Conservation (phyloP, 768 basidiomycete genomes). For the Lactarius vividus region DNA sequence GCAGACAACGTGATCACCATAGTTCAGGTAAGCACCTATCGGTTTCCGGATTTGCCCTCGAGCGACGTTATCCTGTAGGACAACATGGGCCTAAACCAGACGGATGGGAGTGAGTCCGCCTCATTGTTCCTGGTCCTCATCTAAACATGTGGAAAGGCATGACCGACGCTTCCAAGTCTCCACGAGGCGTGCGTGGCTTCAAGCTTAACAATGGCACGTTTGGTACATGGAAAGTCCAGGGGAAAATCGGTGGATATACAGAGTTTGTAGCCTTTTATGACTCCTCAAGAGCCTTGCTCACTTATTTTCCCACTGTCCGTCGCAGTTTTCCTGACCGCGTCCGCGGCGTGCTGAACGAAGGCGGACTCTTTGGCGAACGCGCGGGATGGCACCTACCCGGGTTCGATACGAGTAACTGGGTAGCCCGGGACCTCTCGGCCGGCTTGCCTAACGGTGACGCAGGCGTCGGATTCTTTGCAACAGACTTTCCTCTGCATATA, state of each 20-base stretch:
- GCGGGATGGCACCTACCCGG: slow-evolving; percentile 51
- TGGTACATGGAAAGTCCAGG: slow-evolving; percentile 45
- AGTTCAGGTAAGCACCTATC: slow-evolving; percentile 51
- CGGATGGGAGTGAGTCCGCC: slow-evolving; percentile 37
- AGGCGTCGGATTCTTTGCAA: slow-evolving; percentile 81
- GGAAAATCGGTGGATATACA: slow-evolving; percentile 44
- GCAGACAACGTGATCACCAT: slow-evolving; percentile 75
- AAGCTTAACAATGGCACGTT: slow-evolving; percentile 55
- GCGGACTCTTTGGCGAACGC: slow-evolving; percentile 45
- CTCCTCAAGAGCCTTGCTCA: background rate
- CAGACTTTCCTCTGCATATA: slow-evolving; percentile 64
- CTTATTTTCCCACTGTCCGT: background rate
- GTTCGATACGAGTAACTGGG: slow-evolving; percentile 64
- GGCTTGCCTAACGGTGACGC: slow-evolving; percentile 58
- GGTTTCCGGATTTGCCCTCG: background rate
- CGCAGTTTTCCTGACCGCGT: slow-evolving; percentile 67
- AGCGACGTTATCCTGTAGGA: slow-evolving; percentile 44
- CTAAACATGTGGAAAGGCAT: slow-evolving; percentile 32
- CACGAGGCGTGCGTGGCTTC: slow-evolving; percentile 79
- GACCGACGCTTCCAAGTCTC: slow-evolving; percentile 61
- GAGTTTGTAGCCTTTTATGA: slow-evolving; percentile 30
- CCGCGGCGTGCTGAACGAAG: slow-evolving; percentile 47
- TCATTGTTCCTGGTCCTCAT: slow-evolving; percentile 31
- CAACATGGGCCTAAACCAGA: slow-evolving; percentile 76
- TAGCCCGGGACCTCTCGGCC: slow-evolving; percentile 48